These are phyloP conservation scores for Cynanchum wilfordii DNA, from an alignment of 257 asterid genomes.

Conservation along the genomic window DNA sequence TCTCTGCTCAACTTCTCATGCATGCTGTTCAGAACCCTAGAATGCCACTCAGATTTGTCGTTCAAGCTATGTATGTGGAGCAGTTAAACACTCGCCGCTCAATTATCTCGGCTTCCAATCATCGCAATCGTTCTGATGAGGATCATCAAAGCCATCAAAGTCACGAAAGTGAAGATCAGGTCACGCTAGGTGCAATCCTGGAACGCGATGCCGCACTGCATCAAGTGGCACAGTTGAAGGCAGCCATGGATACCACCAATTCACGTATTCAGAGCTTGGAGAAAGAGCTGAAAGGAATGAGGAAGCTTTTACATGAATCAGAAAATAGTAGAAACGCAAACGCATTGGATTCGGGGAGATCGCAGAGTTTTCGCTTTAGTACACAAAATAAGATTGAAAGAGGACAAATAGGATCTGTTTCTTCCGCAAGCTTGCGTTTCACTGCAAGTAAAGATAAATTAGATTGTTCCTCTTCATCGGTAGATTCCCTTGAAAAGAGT, in stretches of 20 bases:
- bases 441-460: slow-evolving; percentile 18
- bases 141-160: slow-evolving; percentile 9
- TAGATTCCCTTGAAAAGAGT: slow-evolving; percentile 31
- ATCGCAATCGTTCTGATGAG: slow-evolving; percentile 4
- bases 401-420: slow-evolving; percentile 62
- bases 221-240: slow-evolving; percentile 57
- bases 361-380: slow-evolving; percentile 56
- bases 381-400: slow-evolving; percentile 47
- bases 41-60: slow-evolving; percentile 78
- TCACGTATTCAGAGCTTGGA: slow-evolving; percentile 58
- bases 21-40: slow-evolving; percentile 81
- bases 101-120: slow-evolving; percentile 44
- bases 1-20: slow-evolving; percentile 61
- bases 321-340: slow-evolving; percentile 18
- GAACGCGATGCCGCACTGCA: slow-evolving; percentile 68
- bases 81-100: slow-evolving; percentile 81
- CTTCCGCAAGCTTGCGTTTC: slow-evolving; percentile 45
- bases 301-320: slow-evolving; percentile 35
- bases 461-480: slow-evolving; percentile 31
- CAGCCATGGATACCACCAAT: slow-evolving; percentile 55
- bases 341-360: slow-evolving; percentile 31
- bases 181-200: slow-evolving; percentile 60
- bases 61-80: slow-evolving; percentile 95
- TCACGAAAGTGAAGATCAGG: slow-evolving; percentile 19
- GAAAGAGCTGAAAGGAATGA: slow-evolving; percentile 59